Conservation (phyloP, 352 stramenopile species). For the Globisporangium carolinianum region DNA sequence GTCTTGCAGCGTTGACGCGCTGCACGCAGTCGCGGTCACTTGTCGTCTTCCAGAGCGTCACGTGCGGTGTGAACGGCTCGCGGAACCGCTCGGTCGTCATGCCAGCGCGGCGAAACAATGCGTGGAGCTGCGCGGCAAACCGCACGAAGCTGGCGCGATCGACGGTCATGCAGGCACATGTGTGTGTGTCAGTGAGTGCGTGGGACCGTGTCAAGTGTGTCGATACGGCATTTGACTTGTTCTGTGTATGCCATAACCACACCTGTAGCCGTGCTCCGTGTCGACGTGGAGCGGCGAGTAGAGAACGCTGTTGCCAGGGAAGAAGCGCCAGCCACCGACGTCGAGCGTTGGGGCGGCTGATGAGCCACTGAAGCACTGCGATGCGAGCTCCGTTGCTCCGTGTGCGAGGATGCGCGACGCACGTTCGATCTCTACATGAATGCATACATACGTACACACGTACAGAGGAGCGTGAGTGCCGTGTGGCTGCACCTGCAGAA, state of each 20-base stretch:
- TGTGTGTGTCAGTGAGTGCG: background rate
- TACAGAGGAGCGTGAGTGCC: background rate
- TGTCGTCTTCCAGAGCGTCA: constrained; percentile 43
- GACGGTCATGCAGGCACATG: background rate
- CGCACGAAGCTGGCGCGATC: constrained; percentile 14
- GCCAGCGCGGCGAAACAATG: constrained; percentile 13
- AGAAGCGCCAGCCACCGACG: constrained; percentile 28
- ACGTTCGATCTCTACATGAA: constrained; percentile 15
- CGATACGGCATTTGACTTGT: background rate
- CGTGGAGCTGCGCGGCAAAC: constrained; percentile 23
- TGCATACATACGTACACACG: background rate
- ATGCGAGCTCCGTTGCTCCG: constrained; percentile 4
- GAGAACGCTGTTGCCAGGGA: constrained; percentile 30
- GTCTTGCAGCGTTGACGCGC: constrained; percentile 14
- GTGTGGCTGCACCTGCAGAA: background rate
- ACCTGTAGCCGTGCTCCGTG: constrained; percentile 13
- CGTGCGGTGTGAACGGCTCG: constrained; percentile 29
- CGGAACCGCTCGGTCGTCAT: constrained; percentile 25
- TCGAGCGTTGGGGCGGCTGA: constrained; percentile 12
- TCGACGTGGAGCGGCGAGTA: constrained; percentile 20
- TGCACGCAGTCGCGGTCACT: constrained; percentile 4
- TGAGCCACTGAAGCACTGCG: constrained; percentile 9
- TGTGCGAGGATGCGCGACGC: constrained; percentile 18
- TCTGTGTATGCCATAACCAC: background rate
- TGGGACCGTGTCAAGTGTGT: background rate